Base-by-base conservation (phyloP, 192 early-diverging fungal species). In the Spizellomyces sp. region DNA sequence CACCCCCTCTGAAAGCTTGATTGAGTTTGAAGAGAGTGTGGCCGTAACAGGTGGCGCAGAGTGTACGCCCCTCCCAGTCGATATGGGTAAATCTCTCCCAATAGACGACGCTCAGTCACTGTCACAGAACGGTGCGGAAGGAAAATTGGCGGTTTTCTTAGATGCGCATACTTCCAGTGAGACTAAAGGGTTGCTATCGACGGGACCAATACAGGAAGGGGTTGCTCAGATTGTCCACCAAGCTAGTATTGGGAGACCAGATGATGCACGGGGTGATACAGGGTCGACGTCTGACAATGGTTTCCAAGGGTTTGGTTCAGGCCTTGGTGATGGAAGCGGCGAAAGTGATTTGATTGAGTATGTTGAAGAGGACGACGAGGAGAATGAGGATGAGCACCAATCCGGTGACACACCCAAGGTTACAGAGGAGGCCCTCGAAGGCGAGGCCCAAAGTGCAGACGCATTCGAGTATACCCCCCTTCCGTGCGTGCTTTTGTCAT, bases 281-380 rank as follows among this genome's bases (percentile, higher is more conserved):
- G 17, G 17, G 10, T 64, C 66, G 27, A 71, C 62, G 55, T 4
- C 8, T 36, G 15, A 48, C 12, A 48, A 47, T 69, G 64, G 41
- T 62, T 43, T 57, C 45, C 45, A 44, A 19, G 44, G 22, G 17
- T 59, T 27, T 45, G 44, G 56, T 9, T 36, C 45, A 9, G 48
- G 14, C 9, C n/a, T 22, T 14, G 67, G 66, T 21, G 61, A 66
- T 10, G 71, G 42, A 8, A 36, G 27, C 27, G 27, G 27, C 3
- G 44, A 54, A 45, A 45, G 22, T 43, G 65, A 67, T 42, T 47
- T 73, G 14, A 69, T 68, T 12, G 66, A 77, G 56, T 67, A 73
- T 50, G 66, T 58, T 22, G 71, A 72, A 12, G 75, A 73, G 9
- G 71, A 73, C 14, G 65, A 62, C 12, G 65, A 59, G 7, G 70